Evolutionary conservation across 257 asterid genomes (phyloP).

Genomic region (Plantago elongata): DNA sequence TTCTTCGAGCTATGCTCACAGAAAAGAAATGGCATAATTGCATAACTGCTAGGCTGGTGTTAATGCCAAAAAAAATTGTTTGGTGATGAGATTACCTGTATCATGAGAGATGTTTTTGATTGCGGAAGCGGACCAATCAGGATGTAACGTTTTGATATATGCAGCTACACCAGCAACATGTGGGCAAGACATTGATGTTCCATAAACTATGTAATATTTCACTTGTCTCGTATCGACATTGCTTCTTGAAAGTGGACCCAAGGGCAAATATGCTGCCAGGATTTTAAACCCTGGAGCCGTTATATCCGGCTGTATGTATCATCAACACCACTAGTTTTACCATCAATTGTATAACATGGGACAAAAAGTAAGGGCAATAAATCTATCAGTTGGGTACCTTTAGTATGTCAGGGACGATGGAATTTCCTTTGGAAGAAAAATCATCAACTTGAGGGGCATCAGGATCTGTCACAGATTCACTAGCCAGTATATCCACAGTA

Average conservation of each 20-base stretch:
- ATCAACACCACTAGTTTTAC: background rate
- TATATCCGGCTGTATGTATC: slow-evolving; percentile 17
- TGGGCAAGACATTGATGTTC: slow-evolving; percentile 30
- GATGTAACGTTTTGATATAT: slow-evolving; percentile 21
- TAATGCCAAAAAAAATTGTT: too few relatives aligned
- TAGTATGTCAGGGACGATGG: slow-evolving; percentile 17
- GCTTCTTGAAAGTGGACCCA: background rate
- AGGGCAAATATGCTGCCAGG: slow-evolving; percentile 21
- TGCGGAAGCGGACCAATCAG: slow-evolving; percentile 24
- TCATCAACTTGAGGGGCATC: slow-evolving; percentile 16
- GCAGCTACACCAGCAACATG: slow-evolving; percentile 29
- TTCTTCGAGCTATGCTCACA: slow-evolving; percentile 9
- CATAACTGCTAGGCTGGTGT: too few relatives aligned
- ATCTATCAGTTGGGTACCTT: slow-evolving; percentile 1
- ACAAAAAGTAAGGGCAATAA: too few relatives aligned
- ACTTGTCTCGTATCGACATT: slow-evolving; percentile 10
- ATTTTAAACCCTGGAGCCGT: slow-evolving; percentile 24
- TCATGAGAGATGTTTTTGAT: slow-evolving; percentile 27
- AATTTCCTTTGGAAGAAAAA: slow-evolving; percentile 21
- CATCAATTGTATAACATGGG: too few relatives aligned
- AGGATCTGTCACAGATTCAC: slow-evolving; percentile 11
- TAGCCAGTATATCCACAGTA: slow-evolving; percentile 16
- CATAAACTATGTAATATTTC: slow-evolving; percentile 15
- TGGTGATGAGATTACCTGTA: slow-evolving; percentile 14
- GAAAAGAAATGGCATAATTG: too few relatives aligned